Conservation (phyloP, 2,329 filamentous ascomycete genomes). For the Cytospora piceae region DNA sequence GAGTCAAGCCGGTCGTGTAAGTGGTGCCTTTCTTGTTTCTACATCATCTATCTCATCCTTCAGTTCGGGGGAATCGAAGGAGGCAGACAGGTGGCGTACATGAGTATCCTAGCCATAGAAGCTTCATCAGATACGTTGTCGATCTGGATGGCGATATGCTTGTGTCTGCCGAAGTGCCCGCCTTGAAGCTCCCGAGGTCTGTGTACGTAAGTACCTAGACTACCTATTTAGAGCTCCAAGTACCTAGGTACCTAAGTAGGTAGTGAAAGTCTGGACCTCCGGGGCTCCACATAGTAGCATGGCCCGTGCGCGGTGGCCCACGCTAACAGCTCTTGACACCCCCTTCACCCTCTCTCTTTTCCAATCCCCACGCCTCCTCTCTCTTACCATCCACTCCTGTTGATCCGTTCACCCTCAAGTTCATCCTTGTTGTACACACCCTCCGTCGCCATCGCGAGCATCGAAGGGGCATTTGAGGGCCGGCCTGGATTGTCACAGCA, state of each 20-base stretch:
- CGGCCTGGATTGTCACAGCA: conserved; percentile 2
- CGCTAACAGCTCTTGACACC: conserved; percentile 7
- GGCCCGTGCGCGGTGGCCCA: not conserved
- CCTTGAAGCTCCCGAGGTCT: too few relatives aligned
- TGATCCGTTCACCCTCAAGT: conserved; percentile 20
- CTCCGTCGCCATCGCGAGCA: conserved; percentile 3
- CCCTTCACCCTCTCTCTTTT: conserved; percentile 20
- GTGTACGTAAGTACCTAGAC: too few relatives aligned
- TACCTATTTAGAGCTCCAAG: too few relatives aligned
- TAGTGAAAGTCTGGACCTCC: not conserved
- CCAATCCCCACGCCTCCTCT: conserved; percentile 20
- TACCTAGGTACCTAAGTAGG: too few relatives aligned
- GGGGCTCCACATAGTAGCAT: not conserved
- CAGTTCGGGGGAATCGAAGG: not conserved
- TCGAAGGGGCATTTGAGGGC: not conserved
- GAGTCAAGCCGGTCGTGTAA: not conserved
- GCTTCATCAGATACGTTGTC: too few relatives aligned
- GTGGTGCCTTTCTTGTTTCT: not conserved
- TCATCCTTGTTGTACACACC: conserved; percentile 15
- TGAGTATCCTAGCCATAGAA: too few relatives aligned
- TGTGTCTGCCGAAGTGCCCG: too few relatives aligned
- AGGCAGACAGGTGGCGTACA: not conserved
- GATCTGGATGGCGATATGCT: too few relatives aligned
- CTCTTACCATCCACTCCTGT: conserved; percentile 20
- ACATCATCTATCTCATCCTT: not conserved